phyloP scores from a whole-genome alignment of 2,329 filamentous ascomycete species.

The Aspergillus sp. region DNA sequence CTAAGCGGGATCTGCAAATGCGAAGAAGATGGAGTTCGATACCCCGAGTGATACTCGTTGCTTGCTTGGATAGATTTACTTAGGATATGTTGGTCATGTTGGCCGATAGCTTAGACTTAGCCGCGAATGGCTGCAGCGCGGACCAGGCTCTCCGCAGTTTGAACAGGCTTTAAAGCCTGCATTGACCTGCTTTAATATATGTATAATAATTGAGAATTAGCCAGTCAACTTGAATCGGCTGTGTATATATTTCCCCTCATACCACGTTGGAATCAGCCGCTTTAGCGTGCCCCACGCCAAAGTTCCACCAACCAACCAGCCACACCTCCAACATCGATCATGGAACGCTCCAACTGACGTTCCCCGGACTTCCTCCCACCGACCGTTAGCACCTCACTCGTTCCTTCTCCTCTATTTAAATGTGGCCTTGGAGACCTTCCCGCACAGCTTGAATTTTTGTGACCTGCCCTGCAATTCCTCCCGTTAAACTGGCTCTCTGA shows the following conservation, averaged over 20 bases:
- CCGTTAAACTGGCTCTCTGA: background rate
- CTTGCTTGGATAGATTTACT: conserved; percentile 15
- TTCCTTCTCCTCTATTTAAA: background rate
- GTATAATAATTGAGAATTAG: background rate
- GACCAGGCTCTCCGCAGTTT: background rate
- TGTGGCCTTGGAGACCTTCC: background rate
- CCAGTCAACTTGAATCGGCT: background rate
- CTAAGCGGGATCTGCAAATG: background rate
- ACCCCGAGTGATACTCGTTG: conserved; percentile 9
- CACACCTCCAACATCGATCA: conserved; percentile 1
- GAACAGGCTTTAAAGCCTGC: background rate
- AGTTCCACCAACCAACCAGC: conserved; percentile 19
- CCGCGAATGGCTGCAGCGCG: background rate
- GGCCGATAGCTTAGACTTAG: background rate
- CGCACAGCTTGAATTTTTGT: background rate
- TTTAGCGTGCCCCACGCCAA: conserved; percentile 17
- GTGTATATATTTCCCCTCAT: background rate
- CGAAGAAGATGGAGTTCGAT: conserved; percentile 11
- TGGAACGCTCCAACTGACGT: background rate
- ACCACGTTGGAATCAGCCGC: background rate
- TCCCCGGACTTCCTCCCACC: conserved; percentile 10
- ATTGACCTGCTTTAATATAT: background rate
- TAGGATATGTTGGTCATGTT: background rate
- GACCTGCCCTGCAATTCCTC: background rate
- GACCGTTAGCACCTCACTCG: background rate